Conservation (phyloP, 257 asterid species). For the Verbena officinalis region DNA sequence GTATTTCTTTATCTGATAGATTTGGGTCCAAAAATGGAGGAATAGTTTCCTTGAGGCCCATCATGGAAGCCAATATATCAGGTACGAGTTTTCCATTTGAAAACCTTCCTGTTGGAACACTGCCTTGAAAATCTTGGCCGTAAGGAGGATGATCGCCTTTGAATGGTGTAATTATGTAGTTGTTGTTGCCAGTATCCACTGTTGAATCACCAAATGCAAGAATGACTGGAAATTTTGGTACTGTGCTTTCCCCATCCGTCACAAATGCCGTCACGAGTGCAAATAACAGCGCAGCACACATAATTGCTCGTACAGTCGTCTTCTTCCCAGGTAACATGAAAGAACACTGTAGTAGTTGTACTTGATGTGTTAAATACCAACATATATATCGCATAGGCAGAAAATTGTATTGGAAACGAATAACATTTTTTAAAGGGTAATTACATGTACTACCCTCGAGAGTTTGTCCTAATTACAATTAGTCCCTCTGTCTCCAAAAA, state of each 20-base stretch:
- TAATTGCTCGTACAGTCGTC: constrained; percentile 17
- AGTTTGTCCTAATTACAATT: too few species aligned
- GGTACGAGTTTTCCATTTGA: constrained; percentile 79
- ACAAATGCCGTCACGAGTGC: constrained; percentile 23
- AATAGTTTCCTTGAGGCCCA: constrained; percentile 59
- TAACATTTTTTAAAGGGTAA: too few species aligned
- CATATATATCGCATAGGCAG: too few species aligned
- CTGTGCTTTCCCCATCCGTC: constrained; percentile 15
- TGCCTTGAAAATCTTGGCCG: constrained; percentile 56
- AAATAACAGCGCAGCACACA: constrained; percentile 11
- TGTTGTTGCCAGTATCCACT: constrained; percentile 75
- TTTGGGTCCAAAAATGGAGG: constrained; percentile 66
- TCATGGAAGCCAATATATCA: constrained; percentile 57
- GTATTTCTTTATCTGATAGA: constrained; percentile 50
- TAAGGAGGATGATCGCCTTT: constrained; percentile 60
- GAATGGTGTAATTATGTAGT: constrained; percentile 48
- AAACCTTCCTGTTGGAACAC: constrained; percentile 63
- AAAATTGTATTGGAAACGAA: too few species aligned
- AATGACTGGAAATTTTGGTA: constrained; percentile 53
- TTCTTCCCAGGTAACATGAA: not conserved
- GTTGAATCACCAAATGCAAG: constrained; percentile 75
- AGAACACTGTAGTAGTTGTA: not conserved
- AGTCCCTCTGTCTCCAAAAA: too few species aligned
- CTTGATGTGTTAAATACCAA: not conserved
- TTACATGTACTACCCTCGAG: too few species aligned